Evolutionary conservation across 208 protist species (phyloP).

Genomic region (Tritrichomonas musculus): DNA sequence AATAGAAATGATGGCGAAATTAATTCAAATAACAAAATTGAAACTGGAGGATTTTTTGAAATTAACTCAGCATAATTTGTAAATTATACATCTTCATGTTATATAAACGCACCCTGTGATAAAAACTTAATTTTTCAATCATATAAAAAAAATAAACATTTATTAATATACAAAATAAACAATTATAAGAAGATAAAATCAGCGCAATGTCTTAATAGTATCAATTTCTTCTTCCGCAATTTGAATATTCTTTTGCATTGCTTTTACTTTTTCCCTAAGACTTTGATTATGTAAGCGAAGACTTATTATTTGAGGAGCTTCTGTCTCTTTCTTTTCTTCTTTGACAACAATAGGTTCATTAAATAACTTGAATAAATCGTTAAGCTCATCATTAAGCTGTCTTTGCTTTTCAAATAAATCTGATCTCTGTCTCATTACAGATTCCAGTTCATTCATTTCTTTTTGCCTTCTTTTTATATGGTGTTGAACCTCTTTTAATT

Average conservation of each 20-base stretch:
- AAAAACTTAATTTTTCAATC: too few species aligned
- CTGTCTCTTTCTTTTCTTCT: not conserved
- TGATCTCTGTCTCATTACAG: not conserved
- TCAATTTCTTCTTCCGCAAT: conserved; percentile 34
- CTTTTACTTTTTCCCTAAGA: not conserved
- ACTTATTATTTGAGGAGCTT: conserved; percentile 21
- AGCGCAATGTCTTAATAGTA: not conserved
- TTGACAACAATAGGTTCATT: not conserved
- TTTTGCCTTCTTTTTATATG: not conserved
- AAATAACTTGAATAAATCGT: not conserved
- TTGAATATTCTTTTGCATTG: not conserved
- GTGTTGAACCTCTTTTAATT: not conserved
- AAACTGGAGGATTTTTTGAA: too few species aligned
- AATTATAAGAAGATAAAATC: too few species aligned
- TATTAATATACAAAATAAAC: too few species aligned
- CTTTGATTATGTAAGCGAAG: not conserved
- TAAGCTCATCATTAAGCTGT: not conserved
- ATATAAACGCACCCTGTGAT: too few species aligned
- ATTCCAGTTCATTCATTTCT: conserved; percentile 13
- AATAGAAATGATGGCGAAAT: too few species aligned
- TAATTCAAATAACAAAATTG: too few species aligned
- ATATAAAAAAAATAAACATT: too few species aligned
- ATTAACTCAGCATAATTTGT: too few species aligned
- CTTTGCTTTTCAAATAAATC: conserved; percentile 19
- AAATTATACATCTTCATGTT: too few species aligned